A percentile compares a stretch with the other conserved stretches of the same genome.
Evolutionary conservation across 768 basidiomycete species (phyloP).

Genomic region (Austroboletus eburneus): DNA sequence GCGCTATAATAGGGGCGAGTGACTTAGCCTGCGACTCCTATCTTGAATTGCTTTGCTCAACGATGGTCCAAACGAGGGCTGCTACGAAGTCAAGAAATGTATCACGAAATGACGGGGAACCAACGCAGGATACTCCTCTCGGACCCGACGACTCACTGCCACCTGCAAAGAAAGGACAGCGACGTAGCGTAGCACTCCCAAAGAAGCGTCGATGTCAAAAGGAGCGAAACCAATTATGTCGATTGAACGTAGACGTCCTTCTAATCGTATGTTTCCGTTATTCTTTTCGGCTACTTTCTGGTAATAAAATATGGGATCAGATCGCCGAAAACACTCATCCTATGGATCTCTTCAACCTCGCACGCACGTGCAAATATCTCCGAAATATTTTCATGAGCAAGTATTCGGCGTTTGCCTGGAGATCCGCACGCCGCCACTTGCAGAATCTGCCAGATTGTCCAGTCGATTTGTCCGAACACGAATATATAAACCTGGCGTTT

Average conservation of each 20-base stretch:
- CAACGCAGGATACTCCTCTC: no score
- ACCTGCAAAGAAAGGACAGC: no score
- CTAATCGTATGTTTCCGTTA: no score
- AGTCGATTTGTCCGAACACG: slow-evolving; percentile 38
- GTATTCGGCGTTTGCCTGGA: slow-evolving; percentile 26
- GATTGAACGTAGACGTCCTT: background rate
- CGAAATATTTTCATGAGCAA: slow-evolving; percentile 33
- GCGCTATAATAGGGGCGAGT: no score
- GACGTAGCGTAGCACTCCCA: no score
- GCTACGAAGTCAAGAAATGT: background rate
- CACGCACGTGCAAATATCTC: slow-evolving; percentile 36
- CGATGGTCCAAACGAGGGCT: slow-evolving; percentile 1
- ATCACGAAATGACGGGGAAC: no score
- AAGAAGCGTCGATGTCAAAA: background rate
- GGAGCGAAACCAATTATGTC: background rate
- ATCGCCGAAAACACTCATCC: slow-evolving; percentile 31
- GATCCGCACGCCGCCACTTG: slow-evolving; percentile 23
- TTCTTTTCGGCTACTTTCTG: no score
- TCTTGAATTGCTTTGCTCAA: no score
- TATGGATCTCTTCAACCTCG: slow-evolving; percentile 21
- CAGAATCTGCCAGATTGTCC: slow-evolving; percentile 40
- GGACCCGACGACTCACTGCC: no score
- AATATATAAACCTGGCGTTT: slow-evolving; percentile 40
- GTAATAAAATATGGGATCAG: no score
- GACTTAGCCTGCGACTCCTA: no score